Base-by-base conservation (phyloP, 106 monocot species). In the Chionographis japonica region DNA sequence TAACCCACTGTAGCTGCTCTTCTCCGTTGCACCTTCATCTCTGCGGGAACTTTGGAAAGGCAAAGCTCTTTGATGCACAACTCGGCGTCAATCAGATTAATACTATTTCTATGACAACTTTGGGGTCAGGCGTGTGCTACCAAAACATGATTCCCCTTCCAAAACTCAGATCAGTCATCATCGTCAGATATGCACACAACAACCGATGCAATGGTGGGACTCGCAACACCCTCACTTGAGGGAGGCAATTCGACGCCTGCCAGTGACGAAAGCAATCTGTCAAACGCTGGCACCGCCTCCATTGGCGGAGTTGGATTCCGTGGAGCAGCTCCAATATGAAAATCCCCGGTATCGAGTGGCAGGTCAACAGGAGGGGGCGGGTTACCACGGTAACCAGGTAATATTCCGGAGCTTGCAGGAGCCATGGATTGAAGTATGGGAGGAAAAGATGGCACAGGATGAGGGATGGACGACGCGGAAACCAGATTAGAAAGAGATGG, bases 111-210 rank as follows among this genome's bases (percentile, higher is more conserved):
- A 27, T 27, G 27, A 27, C 27, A 27, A 27, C 27, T 27, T 27
- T 27, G 27, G 27, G 27, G 27, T 27, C 1, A 1, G 27, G 27
- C 27, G 0, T 27, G 27, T 27, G 27, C 27, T 1, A 27, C 27
- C 27, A 27, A 27, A 27, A 27, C 27, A 27, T 27, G 27, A 27
- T 27, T 27, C 27, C 27, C 2, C 46, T 6, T 46, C 46, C 46
- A 46, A 46, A 46, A 46, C 9, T 46, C 2, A 27, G 27, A 27
- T 27, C 27, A 46, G 9, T 46, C 9, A 46, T 76, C 76, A 56
- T 76, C 76, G 20, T 76, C 76, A 6, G 69, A 76, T 70, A 77
- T 37, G 62, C 75, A 81, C 49, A 81, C 66, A 11, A 71, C 51
- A 35, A 67, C 62, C 3, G 18, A n/a, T 15, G 65, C 19, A 52